phyloP scores from a whole-genome alignment of 139 green algal genomes.

The Pleodorina starrii region DNA sequence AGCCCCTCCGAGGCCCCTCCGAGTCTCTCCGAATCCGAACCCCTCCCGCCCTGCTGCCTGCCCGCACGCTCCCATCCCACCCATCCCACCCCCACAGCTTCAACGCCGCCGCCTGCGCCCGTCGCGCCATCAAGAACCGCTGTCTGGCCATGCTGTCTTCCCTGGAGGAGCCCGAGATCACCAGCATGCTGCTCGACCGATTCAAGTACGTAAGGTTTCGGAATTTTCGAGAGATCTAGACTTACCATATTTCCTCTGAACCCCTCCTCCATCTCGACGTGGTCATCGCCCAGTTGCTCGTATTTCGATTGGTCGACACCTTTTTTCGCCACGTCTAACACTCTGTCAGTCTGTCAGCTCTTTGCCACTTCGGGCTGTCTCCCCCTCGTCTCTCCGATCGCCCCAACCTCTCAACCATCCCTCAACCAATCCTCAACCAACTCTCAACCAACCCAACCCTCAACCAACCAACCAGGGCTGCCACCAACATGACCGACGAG shows the following conservation, averaged over 20 bases:
- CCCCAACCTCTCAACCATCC: background rate
- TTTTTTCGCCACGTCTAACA: no score
- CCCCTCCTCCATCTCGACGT: no score
- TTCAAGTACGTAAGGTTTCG: slow-evolving; percentile 42
- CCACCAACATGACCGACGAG: slow-evolving; percentile 98
- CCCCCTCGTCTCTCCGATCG: background rate
- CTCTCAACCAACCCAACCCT: background rate
- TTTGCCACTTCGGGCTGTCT: no score
- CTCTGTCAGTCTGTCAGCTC: no score
- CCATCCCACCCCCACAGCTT: slow-evolving; percentile 66
- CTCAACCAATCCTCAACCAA: background rate
- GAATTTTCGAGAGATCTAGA: background rate
- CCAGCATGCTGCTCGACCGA: slow-evolving; percentile 70
- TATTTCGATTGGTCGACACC: no score
- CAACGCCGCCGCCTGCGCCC: slow-evolving; percentile 71
- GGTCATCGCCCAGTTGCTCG: no score
- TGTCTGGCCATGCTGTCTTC: slow-evolving; percentile 82
- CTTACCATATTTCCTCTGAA: no score
- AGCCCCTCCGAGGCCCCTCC: no score
- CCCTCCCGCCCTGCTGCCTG: background rate
- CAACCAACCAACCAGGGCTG: slow-evolving; percentile 53
- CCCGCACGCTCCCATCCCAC: background rate
- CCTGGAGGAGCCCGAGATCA: slow-evolving; percentile 79
- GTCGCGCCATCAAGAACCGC: slow-evolving; percentile 90
- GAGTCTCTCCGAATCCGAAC: no score